Evolutionary conservation across 2,329 filamentous ascomycete species (phyloP).

Genomic region (Calonectria naviculata): DNA sequence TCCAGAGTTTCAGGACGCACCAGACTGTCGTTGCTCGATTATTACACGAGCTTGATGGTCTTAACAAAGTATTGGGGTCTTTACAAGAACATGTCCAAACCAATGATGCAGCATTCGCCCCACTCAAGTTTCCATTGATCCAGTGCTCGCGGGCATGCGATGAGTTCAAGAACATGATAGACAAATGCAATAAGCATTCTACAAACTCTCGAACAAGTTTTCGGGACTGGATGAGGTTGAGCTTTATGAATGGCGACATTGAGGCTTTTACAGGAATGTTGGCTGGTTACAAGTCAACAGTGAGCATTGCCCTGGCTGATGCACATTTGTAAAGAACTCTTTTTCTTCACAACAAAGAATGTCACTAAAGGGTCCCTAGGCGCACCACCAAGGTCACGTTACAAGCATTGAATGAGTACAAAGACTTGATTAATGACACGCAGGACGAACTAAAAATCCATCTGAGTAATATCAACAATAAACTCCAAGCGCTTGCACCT

Average conservation of each 20-base stretch:
- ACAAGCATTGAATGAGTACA: constrained; percentile 7
- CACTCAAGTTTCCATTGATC: constrained; percentile 1
- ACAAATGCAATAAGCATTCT: neutral
- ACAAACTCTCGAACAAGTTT: constrained; percentile 2
- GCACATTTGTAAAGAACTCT: neutral
- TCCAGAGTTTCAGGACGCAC: neutral
- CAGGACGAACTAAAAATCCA: neutral
- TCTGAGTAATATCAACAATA: neutral
- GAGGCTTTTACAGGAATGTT: constrained; percentile 7
- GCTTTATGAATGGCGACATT: constrained; percentile 12
- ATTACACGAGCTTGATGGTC: neutral
- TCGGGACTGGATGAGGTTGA: constrained; percentile 13
- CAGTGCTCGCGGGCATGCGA: neutral
- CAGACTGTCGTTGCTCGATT: neutral
- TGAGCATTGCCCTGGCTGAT: constrained; percentile 5
- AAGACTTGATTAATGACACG: constrained; percentile 7
- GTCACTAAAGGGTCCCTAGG: neutral
- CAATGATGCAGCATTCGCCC: neutral
- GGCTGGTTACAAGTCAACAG: constrained; percentile 14
- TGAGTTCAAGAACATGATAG: constrained; percentile 1
- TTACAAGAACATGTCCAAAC: neutral
- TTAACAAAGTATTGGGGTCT: neutral
- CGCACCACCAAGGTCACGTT: constrained; percentile 1
- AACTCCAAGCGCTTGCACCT: neutral
- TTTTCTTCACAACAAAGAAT: neutral